Conservation (phyloP, 1,139 yeast genomes). For the Dujonia santamariae region DNA sequence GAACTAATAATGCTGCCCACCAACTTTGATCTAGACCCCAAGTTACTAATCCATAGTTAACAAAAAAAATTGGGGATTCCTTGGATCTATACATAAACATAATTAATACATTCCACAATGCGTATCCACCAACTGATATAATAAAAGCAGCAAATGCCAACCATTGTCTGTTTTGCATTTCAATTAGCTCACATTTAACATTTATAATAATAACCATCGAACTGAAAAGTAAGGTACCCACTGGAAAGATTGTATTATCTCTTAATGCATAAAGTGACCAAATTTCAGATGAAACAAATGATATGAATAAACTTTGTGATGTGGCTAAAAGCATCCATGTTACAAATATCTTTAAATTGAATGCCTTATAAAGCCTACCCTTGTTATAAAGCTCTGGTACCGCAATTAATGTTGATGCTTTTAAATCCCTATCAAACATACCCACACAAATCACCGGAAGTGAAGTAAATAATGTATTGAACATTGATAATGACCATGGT, state of each 20-base stretch:
- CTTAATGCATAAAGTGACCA: conserved; percentile 66
- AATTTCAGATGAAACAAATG: conserved; percentile 61
- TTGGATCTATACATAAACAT: conserved; percentile 63
- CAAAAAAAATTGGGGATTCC: conserved; percentile 67
- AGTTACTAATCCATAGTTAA: conserved; percentile 61
- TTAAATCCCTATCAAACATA: conserved; percentile 89
- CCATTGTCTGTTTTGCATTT: conserved; percentile 79
- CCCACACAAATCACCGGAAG: conserved; percentile 90
- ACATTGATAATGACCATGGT: conserved; percentile 96
- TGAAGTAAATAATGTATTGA: conserved; percentile 91
- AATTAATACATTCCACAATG: conserved; percentile 78
- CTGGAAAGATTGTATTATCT: conserved; percentile 78
- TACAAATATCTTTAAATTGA: conserved; percentile 66
- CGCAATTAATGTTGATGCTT: conserved; percentile 84
- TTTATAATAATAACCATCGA: conserved; percentile 71
- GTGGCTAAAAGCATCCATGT: conserved; percentile 82
- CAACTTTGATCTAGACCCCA: conserved; percentile 80
- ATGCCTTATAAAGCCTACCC: conserved; percentile 75
- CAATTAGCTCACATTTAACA: conserved; percentile 75
- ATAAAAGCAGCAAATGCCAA: conserved; percentile 65
- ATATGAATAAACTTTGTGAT: conserved; percentile 64
- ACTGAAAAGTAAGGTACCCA: conserved; percentile 75
- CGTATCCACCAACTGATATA: conserved; percentile 85
- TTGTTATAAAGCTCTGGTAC: conserved; percentile 84
- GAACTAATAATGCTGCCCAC: conserved; percentile 74